A percentile compares a stretch with the other conserved stretches of the same genome.
Evolutionary conservation across 345 rosid species (phyloP).

Genomic region (Hypericum perforatum): DNA sequence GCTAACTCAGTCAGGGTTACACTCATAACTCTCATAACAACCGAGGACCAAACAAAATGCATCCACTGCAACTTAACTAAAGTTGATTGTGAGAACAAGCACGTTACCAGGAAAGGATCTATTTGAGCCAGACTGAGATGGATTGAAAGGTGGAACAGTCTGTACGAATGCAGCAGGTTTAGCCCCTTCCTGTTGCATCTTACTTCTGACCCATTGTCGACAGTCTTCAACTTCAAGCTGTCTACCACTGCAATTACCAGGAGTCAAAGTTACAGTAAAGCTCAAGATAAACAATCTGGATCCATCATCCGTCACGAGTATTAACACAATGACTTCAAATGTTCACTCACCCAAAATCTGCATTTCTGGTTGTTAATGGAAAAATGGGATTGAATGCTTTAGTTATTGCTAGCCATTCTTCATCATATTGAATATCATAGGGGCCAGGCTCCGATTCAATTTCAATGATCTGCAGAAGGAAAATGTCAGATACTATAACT

Average conservation of each 20-base stretch:
- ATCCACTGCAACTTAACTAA: too few species aligned
- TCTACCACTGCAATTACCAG: constrained; percentile 27
- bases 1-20: too few species aligned
- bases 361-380: constrained; percentile 43
- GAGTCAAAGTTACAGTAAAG: neutral
- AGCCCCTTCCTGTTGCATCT: constrained; percentile 49
- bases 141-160: constrained; percentile 52
- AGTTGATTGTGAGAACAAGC: too few species aligned
- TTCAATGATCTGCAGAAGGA: constrained; percentile 50
- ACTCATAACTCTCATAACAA: too few species aligned
- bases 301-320: too few species aligned
- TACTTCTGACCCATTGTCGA: constrained; percentile 55
- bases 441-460: constrained; percentile 77
- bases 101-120: constrained; percentile 27
- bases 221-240: constrained; percentile 47
- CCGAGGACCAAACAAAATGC: too few species aligned
- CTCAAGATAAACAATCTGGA: too few species aligned
- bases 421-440: constrained; percentile 62
- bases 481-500: constrained; percentile 2
- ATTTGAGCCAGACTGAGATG: constrained; percentile 28
- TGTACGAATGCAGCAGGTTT: constrained; percentile 63
- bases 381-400: constrained; percentile 50
- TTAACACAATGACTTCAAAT: neutral
- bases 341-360: constrained; percentile 44
- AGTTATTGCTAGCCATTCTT: constrained; percentile 82